Evolutionary conservation across 139 green algal species (phyloP).

Genomic region (Bryopsis sp.): DNA sequence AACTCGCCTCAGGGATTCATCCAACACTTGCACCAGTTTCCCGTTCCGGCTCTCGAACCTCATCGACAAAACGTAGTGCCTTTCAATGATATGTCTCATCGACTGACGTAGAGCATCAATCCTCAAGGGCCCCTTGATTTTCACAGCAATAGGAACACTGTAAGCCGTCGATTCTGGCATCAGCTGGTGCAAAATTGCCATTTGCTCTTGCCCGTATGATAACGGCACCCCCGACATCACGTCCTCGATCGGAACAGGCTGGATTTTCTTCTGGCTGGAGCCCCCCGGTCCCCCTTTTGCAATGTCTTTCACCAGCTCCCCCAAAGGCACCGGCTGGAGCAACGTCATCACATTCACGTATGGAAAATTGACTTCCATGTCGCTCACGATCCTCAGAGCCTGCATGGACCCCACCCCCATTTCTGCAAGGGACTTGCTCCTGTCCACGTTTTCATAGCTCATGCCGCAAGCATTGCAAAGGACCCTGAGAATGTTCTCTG

Average conservation of each 20-base stretch:
- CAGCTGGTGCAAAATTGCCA: background rate
- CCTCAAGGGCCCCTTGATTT: background rate
- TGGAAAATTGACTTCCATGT: background rate
- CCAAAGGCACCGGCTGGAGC: background rate
- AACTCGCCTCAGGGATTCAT: too few relatives aligned
- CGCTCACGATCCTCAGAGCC: background rate
- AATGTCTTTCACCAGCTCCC: background rate
- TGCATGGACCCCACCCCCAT: background rate
- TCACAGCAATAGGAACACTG: background rate
- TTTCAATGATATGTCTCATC: background rate
- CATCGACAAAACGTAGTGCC: background rate
- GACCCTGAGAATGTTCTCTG: background rate
- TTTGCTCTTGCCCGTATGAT: background rate
- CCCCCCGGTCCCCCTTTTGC: too few relatives aligned
- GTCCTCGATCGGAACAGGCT: too few relatives aligned
- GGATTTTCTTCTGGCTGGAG: too few relatives aligned
- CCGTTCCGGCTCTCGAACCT: background rate
- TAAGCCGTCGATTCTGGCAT: background rate
- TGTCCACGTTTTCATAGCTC: background rate
- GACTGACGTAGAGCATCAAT: background rate
- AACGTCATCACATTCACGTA: background rate
- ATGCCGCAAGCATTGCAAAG: background rate
- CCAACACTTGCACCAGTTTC: background rate
- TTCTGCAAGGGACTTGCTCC: background rate
- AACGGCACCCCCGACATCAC: background rate